A percentile compares a stretch with the other conserved stretches of the same genome.
Evolutionary conservation across 257 asterid genomes (phyloP).

Genomic region (Catharanthus roseus): DNA sequence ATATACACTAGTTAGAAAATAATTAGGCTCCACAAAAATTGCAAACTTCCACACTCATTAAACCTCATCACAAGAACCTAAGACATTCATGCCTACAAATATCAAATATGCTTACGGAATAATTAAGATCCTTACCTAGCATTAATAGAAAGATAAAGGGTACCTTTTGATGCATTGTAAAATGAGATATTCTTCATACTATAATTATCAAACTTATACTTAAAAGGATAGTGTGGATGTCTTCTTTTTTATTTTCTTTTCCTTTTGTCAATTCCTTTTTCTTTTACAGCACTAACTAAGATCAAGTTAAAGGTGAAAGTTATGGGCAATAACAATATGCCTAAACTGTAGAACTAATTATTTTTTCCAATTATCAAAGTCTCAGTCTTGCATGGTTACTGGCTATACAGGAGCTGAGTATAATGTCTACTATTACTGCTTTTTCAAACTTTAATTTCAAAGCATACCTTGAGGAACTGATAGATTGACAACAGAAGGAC

Average conservation of each 20-base stretch:
- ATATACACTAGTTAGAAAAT: background rate
- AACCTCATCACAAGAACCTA: background rate
- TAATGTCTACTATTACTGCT: background rate
- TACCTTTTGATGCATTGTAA: background rate
- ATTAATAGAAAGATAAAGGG: background rate
- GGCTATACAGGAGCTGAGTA: background rate
- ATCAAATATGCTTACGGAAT: background rate
- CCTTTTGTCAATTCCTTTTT: background rate
- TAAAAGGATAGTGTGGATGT: background rate
- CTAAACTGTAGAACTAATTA: background rate
- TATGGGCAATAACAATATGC: background rate
- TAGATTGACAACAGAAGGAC: slow-evolving; percentile 88
- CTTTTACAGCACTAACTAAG: no score
- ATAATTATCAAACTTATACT: background rate
- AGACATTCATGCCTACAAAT: background rate
- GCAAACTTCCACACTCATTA: background rate
- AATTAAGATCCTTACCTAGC: background rate
- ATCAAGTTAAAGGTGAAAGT: background rate
- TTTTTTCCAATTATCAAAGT: background rate
- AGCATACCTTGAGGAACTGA: slow-evolving; percentile 56
- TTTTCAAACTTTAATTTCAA: background rate
- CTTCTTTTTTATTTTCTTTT: background rate
- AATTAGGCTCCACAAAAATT: background rate
- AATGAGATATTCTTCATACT: no score
- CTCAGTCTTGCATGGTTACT: background rate